Evolutionary conservation across 169 alveolate genomes (phyloP), one percentile per base, ranked within the genome.

Genomic region (Cardiosporidium cionae): DNA sequence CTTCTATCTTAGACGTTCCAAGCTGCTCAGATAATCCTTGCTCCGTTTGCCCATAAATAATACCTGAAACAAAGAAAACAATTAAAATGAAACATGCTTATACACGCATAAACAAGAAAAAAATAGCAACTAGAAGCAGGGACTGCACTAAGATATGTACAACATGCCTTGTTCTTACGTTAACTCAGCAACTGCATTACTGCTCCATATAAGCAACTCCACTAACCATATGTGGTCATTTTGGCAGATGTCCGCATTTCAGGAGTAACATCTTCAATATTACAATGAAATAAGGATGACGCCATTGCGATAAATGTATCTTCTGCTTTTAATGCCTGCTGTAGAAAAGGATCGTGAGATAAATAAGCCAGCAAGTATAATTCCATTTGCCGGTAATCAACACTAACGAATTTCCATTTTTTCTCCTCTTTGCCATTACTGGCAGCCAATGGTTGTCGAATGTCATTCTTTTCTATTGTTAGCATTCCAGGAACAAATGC

Each of bases 371-470:
- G 80, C 28, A 84, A 80, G 83, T 76, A 78, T 62, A 84, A 70
- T 68, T 84, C 89, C 89, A 84, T 84, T 33, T 84, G 86, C 32
- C 68, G 72, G 32, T 84, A 84, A 68, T 84, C 89, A 27, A 84
- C 63, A 3, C 86, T 70, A 29, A 84, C 53, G 16, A 83, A 75
- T 7, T 74, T 74, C 78, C 78, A 71, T 3, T 62, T 64, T 44
- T 44, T 44, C 16, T 16, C 27, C n/a, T 44, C 58, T 44, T 16
- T 44, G 27, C 16, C n/a, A 44, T 44, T 44, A 16, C n/a, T n/a
- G 27, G n/a, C 58, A 44, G 58, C 16, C n/a, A 16, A n/a, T 44
- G 16, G 58, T 16, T 44, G 27, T 16, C 58, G 27, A 16, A 44
- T 16, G n/a, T 16, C 16, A 44, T 16, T 44, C n/a, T n/a, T 44